A percentile compares a stretch with the other conserved stretches of the same genome.
These are phyloP conservation scores for Linnemannia elongata DNA, from an alignment of 192 early-diverging fungal species.

Conservation along the genomic window DNA sequence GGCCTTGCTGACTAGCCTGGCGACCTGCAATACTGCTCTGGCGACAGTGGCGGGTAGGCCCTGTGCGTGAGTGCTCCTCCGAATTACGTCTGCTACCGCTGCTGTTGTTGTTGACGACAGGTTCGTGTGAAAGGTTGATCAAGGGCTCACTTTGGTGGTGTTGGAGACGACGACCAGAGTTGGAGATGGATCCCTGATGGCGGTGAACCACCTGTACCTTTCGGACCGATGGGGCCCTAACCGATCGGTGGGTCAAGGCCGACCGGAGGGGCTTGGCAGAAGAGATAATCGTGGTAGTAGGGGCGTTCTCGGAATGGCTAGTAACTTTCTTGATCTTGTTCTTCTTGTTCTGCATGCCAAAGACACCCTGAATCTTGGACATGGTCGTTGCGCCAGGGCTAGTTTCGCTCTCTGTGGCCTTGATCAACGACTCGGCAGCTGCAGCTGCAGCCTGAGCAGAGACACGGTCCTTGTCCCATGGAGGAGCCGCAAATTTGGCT, in stretches of 20 bases:
- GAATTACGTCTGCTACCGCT: constrained; percentile 10
- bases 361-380: constrained; percentile 35
- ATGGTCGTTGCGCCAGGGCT: not conserved
- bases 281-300: not conserved
- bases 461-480: constrained; percentile 28
- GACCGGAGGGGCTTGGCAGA: constrained; percentile 21
- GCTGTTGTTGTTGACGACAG: constrained; percentile 7
- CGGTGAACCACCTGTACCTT: not conserved
- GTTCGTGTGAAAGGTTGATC: constrained; percentile 16
- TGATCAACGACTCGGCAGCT: not conserved
- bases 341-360: constrained; percentile 32
- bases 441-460: constrained; percentile 15
- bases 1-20: constrained; percentile 33
- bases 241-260: constrained; percentile 14
- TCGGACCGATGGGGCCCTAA: constrained; percentile 16
- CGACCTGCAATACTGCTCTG: constrained; percentile 35
- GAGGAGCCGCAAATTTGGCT: not conserved
- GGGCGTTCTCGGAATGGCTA: not conserved
- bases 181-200: not conserved
- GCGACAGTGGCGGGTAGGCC: constrained; percentile 34
- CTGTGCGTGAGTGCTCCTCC: constrained; percentile 8
- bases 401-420: not conserved
- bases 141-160: constrained; percentile 3
- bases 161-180: not conserved
- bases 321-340: constrained; percentile 17